Conservation (phyloP, 352 stramenopile species). For the Phytopythium vexans region DNA sequence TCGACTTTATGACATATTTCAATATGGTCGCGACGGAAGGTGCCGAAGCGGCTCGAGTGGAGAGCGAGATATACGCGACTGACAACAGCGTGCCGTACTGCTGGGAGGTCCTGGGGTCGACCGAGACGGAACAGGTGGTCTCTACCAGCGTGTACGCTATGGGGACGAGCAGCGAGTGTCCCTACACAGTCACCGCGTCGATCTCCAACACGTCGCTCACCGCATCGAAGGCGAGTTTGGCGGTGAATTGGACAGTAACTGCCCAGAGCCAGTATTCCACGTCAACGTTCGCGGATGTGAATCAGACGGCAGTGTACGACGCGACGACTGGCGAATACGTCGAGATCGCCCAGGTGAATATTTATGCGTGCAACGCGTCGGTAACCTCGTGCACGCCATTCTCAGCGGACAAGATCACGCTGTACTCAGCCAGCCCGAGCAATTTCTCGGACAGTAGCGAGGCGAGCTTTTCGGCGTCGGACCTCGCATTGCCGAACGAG, state of each 20-base stretch:
- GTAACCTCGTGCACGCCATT: slow-evolving; percentile 37
- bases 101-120: slow-evolving; percentile 33
- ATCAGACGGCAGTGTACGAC: slow-evolving; percentile 36
- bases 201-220: slow-evolving; percentile 22
- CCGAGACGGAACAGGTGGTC: slow-evolving; percentile 15
- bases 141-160: slow-evolving; percentile 27
- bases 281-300: slow-evolving; percentile 17
- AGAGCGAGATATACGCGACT: slow-evolving; percentile 19
- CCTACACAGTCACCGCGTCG: slow-evolving; percentile 36
- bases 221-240: slow-evolving; percentile 6
- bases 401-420: slow-evolving; percentile 23
- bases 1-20: slow-evolving; percentile 58
- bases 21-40: slow-evolving; percentile 33
- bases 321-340: slow-evolving; percentile 20
- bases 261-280: slow-evolving; percentile 16
- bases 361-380: slow-evolving; percentile 40
- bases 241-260: slow-evolving; percentile 29
- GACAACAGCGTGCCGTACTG: slow-evolving; percentile 38
- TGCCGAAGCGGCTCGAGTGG: slow-evolving; percentile 15
- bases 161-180: slow-evolving; percentile 32
- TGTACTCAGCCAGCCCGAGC: slow-evolving; percentile 20
- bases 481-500: slow-evolving; percentile 28
- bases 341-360: slow-evolving; percentile 29
- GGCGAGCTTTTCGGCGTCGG: slow-evolving; percentile 15
- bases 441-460: slow-evolving; percentile 28